Base-by-base conservation (phyloP, 1,139 yeast genomes). In the Candida labiduridarum region DNA sequence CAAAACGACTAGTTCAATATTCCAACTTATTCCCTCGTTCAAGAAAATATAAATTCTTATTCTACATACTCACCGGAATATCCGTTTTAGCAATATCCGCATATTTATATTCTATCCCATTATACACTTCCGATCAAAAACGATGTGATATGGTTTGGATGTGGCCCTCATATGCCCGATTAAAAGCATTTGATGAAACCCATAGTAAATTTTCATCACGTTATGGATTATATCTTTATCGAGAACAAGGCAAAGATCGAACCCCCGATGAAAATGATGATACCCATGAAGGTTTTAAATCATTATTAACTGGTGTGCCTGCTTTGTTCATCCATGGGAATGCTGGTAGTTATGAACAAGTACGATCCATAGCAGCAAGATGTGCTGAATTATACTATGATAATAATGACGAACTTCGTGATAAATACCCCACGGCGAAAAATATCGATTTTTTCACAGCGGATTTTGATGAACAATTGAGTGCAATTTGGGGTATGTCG, bases 401-500 rank as follows among this genome's bases (percentile, higher is more conserved):
- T 54, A 48, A 56, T 31, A 58, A 19, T 19, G 22, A 19, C 22
- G 22, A 19, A 19, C 22, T 56, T 41, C 31, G 14, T 10, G 31
- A 16, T 1, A 33, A 35, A 34, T 71, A 76, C 51, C 59, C 62
- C 9, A 61, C 69, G 46, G 66, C 76, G 1, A 65, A 68, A 45
- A 79, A 81, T 59, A 69, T 87, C 48, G 97, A 91, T 63, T 87
- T 89, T 64, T 92, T 89, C 64, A 76, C 96, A 0, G 96, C 96
- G 1, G 97, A 94, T 64, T 94, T 94, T 69, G 90, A 91, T 62
- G 98, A 94, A 68, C 99, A 94, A 64, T 86, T 91, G 59, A 91
- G 98, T 1, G 99, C 99, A 0, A 89, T 94, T 66, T 97, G 92
- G 66, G 99, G 99, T 0, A 77, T 92, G 57, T 90, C 98, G 1